phyloP scores from a whole-genome alignment of 2,329 filamentous ascomycete species.

The Alternaria incomplexa region DNA sequence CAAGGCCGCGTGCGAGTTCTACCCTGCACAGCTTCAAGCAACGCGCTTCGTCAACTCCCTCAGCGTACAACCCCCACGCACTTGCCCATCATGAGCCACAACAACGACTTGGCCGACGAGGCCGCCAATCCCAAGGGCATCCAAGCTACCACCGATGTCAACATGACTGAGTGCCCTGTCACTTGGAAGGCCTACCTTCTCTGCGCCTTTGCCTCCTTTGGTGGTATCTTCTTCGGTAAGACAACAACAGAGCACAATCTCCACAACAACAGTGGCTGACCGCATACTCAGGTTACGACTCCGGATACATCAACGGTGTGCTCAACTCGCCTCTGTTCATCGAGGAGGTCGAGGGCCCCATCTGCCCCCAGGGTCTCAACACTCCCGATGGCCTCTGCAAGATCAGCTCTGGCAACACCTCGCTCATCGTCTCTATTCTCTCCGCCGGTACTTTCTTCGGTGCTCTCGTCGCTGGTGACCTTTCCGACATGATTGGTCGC shows the following conservation, averaged over 20 bases:
- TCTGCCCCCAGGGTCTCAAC: not conserved
- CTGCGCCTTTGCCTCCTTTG: slow-evolving; percentile 56
- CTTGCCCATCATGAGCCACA: not conserved
- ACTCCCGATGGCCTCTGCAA: not conserved
- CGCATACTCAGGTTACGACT: slow-evolving; percentile 66
- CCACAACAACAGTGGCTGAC: not conserved
- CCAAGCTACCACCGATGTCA: slow-evolving; percentile 1
- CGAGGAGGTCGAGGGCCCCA: slow-evolving; percentile 48
- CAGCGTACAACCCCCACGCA: not conserved
- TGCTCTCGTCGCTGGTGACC: slow-evolving; percentile 69
- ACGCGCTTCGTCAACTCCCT: not conserved
- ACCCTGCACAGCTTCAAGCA: not conserved
- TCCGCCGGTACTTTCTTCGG: slow-evolving; percentile 82
- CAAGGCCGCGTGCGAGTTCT: not conserved
- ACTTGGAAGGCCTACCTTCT: slow-evolving; percentile 55
- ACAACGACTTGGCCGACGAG: not conserved
- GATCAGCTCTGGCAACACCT: slow-evolving; percentile 56
- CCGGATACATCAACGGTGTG: slow-evolving; percentile 75
- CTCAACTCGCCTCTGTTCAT: slow-evolving; percentile 52
- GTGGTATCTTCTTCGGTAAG: slow-evolving; percentile 67
- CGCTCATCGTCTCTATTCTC: slow-evolving; percentile 80
- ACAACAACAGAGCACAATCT: not conserved
- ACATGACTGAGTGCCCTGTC: slow-evolving; percentile 52
- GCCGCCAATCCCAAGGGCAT: slow-evolving; percentile 1
- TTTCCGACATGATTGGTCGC: slow-evolving; percentile 72